Evolutionary conservation across 2,329 filamentous ascomycete species (phyloP), one percentile per base, ranked within the genome.

Genomic region (Cladophialophora chaetospira): DNA sequence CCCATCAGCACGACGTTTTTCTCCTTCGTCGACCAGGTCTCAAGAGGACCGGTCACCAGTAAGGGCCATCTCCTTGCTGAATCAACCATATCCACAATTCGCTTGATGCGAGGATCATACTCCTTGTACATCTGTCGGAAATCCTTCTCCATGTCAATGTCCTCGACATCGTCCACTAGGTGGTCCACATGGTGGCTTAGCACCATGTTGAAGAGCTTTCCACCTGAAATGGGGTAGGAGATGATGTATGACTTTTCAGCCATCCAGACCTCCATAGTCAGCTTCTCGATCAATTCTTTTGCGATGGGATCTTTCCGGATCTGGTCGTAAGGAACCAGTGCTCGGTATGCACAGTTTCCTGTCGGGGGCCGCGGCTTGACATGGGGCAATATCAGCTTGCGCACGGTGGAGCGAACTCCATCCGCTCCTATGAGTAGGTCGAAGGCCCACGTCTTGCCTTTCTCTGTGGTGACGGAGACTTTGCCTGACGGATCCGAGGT

Each of bases 181-280:
- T 73, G 70, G 56, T 72, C 63, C 50, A 72, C 61, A 63, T 76
- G 67, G 69, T 78, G 68, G 57, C 71, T 73, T 11, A 79, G 68
- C 3, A 79, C 77, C 67, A 79, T 71, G 59, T 79, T 79, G 65
- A 77, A 77, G 31, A 73, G 67, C 44, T 70, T 73, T 9, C 74
- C 75, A 2, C 70, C 72, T n/a, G 69, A 71, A 23, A 80, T 74
- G 1, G 75, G 75, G 57, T 79, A 79, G 2, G 74, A 73, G 48
- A 80, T 78, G 62, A 77, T 75, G 55, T 77, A 76, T 2, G 68
- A 64, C 10, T 69, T 67, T 3, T 66, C 53, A 2, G 72, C 66
- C 68, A 78, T 69, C 77, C 77, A 79, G 11, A 77, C 74, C 53
- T 79, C 75, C 63, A 79, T 77, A 6, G 74, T 75, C 4, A 69